Evolutionary conservation across 202 grass and related monocot species (phyloP), one percentile per base, ranked within the genome.

Genomic region (Panicum hallii): DNA sequence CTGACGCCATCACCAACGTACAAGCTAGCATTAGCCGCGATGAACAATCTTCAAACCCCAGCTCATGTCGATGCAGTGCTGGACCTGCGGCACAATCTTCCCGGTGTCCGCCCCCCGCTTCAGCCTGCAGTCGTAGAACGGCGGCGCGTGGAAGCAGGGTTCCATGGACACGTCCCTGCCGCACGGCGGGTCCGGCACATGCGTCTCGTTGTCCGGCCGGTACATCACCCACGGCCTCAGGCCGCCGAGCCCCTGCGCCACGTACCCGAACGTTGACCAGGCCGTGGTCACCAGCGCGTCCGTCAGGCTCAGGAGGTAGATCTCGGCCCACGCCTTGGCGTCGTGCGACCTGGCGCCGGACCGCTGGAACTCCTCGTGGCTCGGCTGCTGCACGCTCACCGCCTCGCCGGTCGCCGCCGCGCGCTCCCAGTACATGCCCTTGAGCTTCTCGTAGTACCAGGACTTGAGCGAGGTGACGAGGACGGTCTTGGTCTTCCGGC

Each of bases 321-420:
- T 86, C 75, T 88, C 86, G 0, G 87, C 83, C 70, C 87, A 84
- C 54, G 91, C 94, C 78, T 93, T 97, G 74, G 84, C 32, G 54
- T 97, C 91, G 60, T 97, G 94, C 57, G 81, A 90, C 78, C 8
- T 79, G 58, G 85, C 52, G 26, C 89, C 91, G 67, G 77, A 77
- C 1, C 54, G 81, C 88, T 94, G 88, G 52, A 70, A 70, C 70
- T 79, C 81, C 86, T 97, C 94, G 80, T 97, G 94, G 85, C 90
- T 97, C 5, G 91, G 91, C 86, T 93, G 94, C 43, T 93, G 83
- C 64, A 93, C 89, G 44, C 84, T 61, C 32, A 98, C 82, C 2
- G 88, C 83, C 74, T 95, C 95, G 12, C 95, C 91, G 11, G 63
- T 87, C 4, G 55, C 70, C 34, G 95, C 70, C 11, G 86, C 56